Evolutionary conservation across 2,329 filamentous ascomycete species (phyloP).

Genomic region (Botryotinia convoluta): DNA sequence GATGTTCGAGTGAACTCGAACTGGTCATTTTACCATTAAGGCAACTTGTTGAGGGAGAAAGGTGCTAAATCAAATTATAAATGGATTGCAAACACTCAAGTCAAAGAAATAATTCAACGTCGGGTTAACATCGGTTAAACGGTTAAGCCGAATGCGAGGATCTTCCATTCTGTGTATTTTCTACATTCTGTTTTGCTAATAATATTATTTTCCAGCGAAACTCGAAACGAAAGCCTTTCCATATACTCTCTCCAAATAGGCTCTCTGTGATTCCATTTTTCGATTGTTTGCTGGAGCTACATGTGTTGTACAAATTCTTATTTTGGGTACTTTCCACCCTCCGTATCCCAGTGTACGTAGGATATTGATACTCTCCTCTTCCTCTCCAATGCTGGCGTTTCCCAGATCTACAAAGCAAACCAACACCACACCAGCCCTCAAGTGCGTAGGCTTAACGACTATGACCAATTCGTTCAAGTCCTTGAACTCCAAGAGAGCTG

Average conservation of each 20-base stretch:
- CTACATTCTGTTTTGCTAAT: not conserved
- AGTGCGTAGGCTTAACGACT: not conserved
- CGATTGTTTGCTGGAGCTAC: not conserved
- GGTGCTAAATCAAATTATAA: accelerated
- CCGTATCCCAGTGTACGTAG: not conserved
- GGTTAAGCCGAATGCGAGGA: not conserved
- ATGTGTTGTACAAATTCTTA: not conserved
- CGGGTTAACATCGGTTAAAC: not conserved
- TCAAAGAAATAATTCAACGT: not conserved
- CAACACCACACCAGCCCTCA: not conserved
- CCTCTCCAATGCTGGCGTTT: not conserved
- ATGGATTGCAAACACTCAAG: accelerated
- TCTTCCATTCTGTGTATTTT: not conserved
- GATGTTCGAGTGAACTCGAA: not conserved
- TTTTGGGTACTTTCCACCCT: not conserved
- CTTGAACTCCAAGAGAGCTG: not conserved
- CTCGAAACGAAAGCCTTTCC: not conserved
- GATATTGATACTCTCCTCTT: not conserved
- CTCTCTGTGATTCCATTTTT: not conserved
- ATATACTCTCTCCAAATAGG: not conserved
- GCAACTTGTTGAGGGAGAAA: accelerated
- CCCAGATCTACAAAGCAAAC: not conserved
- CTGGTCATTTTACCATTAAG: conserved; percentile 3
- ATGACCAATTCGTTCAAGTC: not conserved
- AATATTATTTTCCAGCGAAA: not conserved